Base-by-base conservation (phyloP, 257 asterid genomes). In the Plantago ovata region DNA sequence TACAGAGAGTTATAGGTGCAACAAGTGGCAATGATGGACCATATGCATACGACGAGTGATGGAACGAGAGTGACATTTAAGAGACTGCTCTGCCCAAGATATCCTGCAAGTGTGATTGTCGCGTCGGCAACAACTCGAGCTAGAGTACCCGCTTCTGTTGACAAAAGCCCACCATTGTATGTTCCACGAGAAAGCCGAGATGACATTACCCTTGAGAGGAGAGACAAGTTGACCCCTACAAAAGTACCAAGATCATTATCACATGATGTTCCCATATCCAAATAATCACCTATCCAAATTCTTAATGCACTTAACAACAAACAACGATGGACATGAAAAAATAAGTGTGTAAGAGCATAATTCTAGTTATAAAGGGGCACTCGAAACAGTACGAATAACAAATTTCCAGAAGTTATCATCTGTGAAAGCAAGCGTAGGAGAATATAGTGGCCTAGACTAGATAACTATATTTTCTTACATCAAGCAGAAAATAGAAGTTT, bases 131-230 rank as follows among this genome's bases (percentile, higher is more conserved):
- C 56, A 62, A 90, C 98, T 40, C 98, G 81, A 13, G 96, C 96
- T 41, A 90, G 56, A 9, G 98, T 90, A 52, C 98, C 98, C 12
- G 96, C 95, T 78, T 87, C 96, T 2, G 98, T 90, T 22, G 96
- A 90, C 67, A 90, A 45, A 64, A 90, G 90, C 42, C 98, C 98
- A 0, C 96, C 98, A 1, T 90, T 90, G 72, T 54, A 90, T 49
- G 98, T 90, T 38, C 96, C 98, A 6, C 96, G 98, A 59, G 98
- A 87, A 62, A 90, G 98, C 78, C 98, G 75, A 10, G 96, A 90
- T 20, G 98, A 82, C 98, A 90, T 90, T 22, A 90, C 98, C 72
- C 94, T 80, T 7, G 98, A 90, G 64, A 90, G 98, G 38, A 90
- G 79, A 0, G 96, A 84, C 53, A 90, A 64, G 64, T 90, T 90